Base-by-base conservation (phyloP, 2,329 filamentous ascomycete species). In the Simplicillium aogashimaense region DNA sequence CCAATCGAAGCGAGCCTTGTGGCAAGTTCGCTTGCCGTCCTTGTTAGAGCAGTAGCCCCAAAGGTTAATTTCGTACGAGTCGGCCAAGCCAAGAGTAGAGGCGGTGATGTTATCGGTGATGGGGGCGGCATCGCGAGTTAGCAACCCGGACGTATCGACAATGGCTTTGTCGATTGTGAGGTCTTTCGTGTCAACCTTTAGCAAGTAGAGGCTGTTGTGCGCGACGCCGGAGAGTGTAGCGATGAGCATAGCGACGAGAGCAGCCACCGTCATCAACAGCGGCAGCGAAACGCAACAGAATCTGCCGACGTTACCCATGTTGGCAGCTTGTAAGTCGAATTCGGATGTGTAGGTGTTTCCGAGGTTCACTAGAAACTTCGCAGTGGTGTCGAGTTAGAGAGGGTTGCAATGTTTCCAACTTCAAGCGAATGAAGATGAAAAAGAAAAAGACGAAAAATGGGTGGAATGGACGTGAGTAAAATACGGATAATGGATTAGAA, bases 241-340 rank as follows among this genome's bases (percentile, higher is more conserved):
- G 36, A 79, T 65, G 45, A 80, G 62, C 47, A 82, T 62, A 50
- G 83, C 83, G 53, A 92, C 66, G 53, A 95, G 70, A 43, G 84
- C 82, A 47, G 74, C 83, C 52, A 92, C 65, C 15, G 86, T 90
- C 55, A 95, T 74, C 48, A 77, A 69, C 65, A 95, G 88, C 45
- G 90, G 90, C 68, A 88, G 69, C 64, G 85, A 76, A 64, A 97
- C 92, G 66, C 88, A 95, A 60, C 85, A 69, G 53, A 90, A 78
- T 56, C 90, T 78, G 51, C 86, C 89, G 56, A 76, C 71, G 65
- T 32, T 32, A 32, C 82, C 62, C 70, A 74, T 74, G 47, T 47
- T 58, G 59, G 41, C 48, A 9, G 9, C 9, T 25, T 25, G 9
- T 9, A 25, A 25, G 20, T 25, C 20, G 20, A 9, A 9, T 25